Evolutionary conservation across 2,329 filamentous ascomycete genomes (phyloP).

Genomic region (Scolecobasidium constrictum): DNA sequence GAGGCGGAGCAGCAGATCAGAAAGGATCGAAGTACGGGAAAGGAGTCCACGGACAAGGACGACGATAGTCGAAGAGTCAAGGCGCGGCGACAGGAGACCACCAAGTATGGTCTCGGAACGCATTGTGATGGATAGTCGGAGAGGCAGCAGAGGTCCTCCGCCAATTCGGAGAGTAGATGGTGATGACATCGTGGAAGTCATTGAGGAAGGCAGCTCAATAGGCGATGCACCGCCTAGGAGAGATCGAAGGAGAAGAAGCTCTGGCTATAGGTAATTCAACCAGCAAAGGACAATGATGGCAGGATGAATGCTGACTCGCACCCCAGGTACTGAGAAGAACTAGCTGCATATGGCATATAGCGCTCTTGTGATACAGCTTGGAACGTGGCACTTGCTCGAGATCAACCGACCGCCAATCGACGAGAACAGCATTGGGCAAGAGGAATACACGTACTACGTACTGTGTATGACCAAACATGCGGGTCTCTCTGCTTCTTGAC

Average conservation of each 20-base stretch:
- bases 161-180: constrained; percentile 19
- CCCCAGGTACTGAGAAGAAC: no score
- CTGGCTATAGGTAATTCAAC: constrained; percentile 40
- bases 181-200: constrained; percentile 47
- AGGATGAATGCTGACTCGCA: no score
- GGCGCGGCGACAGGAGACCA: constrained; percentile 14
- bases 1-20: constrained; percentile 1
- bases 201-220: constrained; percentile 42
- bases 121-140: constrained; percentile 14
- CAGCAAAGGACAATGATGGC: no score
- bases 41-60: constrained; percentile 23
- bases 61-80: constrained; percentile 33
- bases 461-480: no score
- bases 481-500: no score
- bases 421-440: no score
- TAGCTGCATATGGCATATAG: no score
- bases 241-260: constrained; percentile 26
- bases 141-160: constrained; percentile 19
- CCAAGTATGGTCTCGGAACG: constrained; percentile 10
- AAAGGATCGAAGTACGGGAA: constrained; percentile 17
- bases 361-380: no score
- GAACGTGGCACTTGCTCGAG: no score
- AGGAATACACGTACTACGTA: no score
- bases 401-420: no score
- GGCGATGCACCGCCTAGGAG: constrained; percentile 24